Evolutionary conservation across 306 rosid genomes (phyloP), one percentile per base, ranked within the genome.

Genomic region (Prosopis cineraria): DNA sequence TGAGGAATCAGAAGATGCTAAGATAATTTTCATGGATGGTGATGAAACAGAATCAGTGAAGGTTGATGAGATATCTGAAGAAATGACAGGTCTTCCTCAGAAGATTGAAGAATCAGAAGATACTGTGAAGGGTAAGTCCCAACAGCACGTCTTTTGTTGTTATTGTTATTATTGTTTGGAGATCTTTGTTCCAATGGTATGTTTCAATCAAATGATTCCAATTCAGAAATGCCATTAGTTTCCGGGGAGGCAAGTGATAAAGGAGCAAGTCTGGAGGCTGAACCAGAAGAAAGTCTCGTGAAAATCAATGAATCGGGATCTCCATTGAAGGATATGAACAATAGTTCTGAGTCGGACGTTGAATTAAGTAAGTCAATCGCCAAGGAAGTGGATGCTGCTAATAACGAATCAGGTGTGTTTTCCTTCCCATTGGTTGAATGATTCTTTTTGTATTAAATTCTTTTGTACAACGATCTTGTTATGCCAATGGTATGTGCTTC

Each of bases 91-190:
- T n/a, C n/a, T n/a, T n/a, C 43, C 12, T 39, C 56, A 48, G 22
- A 5, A 3, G 6, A 17, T 48, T n/a, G n/a, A n/a, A n/a, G n/a
- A n/a, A n/a, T 19, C 56, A 48, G 56, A 48, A 25, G 56, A 1
- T 48, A 48, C n/a, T 48, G 83, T 45, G 73, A 73, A 70, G 52
- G 86, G 84, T 87, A 75, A 64, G 78, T 36, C 64, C 3, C n/a
- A n/a, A n/a, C n/a, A n/a, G n/a, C n/a, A n/a, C n/a, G n/a, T n/a
- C 22, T 48, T 17, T 48, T 48, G 56, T 48, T 19, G n/a, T n/a
- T n/a, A n/a, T n/a, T n/a, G n/a, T n/a, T n/a, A n/a, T n/a, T n/a
- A n/a, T n/a, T n/a, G n/a, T n/a, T n/a, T n/a, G n/a, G n/a, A n/a
- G n/a, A n/a, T n/a, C n/a, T n/a, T n/a, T 19, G 25, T 45, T 45